Conservation (phyloP, 106 monocot genomes). For the Dendrobium officinale region DNA sequence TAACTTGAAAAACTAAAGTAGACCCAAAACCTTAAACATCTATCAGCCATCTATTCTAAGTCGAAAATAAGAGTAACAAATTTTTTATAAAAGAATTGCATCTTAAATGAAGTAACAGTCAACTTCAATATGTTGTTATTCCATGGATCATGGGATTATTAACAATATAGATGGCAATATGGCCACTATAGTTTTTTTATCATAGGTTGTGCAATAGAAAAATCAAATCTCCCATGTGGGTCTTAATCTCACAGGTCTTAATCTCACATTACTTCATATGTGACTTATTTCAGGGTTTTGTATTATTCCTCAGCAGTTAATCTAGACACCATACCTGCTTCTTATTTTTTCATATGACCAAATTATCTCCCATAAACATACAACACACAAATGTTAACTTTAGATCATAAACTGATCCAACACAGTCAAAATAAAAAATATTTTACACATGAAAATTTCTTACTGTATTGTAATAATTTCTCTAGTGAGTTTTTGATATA, state of each 20-base stretch:
- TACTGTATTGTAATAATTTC: background rate
- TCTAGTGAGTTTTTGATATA: background rate
- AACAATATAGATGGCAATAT: background rate
- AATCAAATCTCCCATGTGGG: no score
- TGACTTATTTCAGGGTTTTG: no score
- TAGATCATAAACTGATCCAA: background rate
- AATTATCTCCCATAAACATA: background rate
- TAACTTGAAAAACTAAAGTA: no score
- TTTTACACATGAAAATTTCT: background rate
- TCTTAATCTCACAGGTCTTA: no score
- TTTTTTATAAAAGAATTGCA: no score
- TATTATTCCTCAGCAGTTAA: background rate
- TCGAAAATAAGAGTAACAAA: no score
- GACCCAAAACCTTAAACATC: no score
- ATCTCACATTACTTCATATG: no score
- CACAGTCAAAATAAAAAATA: background rate
- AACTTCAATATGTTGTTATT: background rate
- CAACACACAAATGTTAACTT: background rate
- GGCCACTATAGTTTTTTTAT: background rate
- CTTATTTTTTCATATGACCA: background rate
- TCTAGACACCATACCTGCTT: background rate
- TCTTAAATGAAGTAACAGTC: background rate
- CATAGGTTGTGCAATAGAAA: background rate
- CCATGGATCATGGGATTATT: background rate
- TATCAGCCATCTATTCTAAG: no score